Conservation (phyloP, 257 asterid species). For the Forsythia viridissima region DNA sequence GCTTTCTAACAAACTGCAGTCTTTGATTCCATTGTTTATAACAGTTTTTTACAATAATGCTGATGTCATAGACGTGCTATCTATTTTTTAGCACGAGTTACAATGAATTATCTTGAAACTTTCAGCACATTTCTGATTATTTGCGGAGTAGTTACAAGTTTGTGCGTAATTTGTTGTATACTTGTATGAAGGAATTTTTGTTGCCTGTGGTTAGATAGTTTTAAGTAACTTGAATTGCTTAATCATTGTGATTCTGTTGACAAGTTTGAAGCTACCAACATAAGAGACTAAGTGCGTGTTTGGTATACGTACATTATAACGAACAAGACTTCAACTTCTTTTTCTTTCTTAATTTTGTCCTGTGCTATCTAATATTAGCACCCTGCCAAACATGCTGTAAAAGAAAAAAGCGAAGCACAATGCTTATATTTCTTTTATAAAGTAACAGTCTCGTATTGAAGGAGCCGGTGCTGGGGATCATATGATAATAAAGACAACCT, state of each 20-base stretch:
- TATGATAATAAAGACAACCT: neutral
- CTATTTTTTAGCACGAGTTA: neutral
- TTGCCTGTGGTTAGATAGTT: neutral
- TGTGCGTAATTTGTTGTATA: neutral
- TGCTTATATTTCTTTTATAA: neutral
- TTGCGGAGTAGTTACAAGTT: neutral
- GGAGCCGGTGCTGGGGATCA: neutral
- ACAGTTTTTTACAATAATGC: neutral
- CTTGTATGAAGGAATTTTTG: neutral
- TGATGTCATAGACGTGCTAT: neutral
- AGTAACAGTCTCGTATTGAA: neutral
- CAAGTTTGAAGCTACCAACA: neutral
- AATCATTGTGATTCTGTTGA: neutral
- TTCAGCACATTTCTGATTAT: neutral
- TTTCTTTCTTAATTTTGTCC: neutral
- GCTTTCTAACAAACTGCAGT: too few species aligned
- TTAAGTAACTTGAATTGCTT: neutral
- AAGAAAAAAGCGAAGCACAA: neutral
- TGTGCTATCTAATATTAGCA: too few species aligned
- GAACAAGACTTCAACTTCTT: too few species aligned
- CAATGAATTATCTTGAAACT: neutral
- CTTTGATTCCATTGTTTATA: too few species aligned
- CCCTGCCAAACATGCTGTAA: too few species aligned
- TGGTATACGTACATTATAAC: neutral
- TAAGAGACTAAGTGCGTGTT: slow-evolving; percentile 2